Conservation (phyloP, 1,284 basidiomycete species). For the Neonothopanus nambi region DNA sequence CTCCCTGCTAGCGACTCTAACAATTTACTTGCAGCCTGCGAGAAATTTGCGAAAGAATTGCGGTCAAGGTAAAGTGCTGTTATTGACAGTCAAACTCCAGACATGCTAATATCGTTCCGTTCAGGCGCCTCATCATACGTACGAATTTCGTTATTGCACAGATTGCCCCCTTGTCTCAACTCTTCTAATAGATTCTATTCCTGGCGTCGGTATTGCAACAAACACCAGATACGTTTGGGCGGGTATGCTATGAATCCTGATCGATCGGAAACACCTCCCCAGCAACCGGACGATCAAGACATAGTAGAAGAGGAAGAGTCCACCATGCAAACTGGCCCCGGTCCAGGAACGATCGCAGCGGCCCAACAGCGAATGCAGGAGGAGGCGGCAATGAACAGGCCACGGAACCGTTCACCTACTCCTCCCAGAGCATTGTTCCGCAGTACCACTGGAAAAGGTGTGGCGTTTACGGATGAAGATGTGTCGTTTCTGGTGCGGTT, state of each 20-base stretch:
- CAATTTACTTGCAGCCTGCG: slow-evolving; percentile 50
- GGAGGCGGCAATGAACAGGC: slow-evolving; percentile 27
- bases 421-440: slow-evolving; percentile 74
- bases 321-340: slow-evolving; percentile 34
- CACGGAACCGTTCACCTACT: slow-evolving; percentile 67
- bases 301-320: slow-evolving; percentile 39
- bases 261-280: slow-evolving; percentile 42
- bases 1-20: not conserved
- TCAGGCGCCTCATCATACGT: slow-evolving; percentile 83
- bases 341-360: slow-evolving; percentile 45
- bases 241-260: slow-evolving; percentile 75
- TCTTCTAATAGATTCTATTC: slow-evolving; percentile 68
- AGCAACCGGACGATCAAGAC: slow-evolving; percentile 29
- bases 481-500: slow-evolving; percentile 71
- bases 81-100: slow-evolving; percentile 6
- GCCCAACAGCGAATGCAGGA: slow-evolving; percentile 44
- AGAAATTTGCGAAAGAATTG: slow-evolving; percentile 82
- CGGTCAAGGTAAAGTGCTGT: slow-evolving; percentile 60
- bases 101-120: slow-evolving; percentile 16
- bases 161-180: not conserved
- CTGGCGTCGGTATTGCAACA: slow-evolving; percentile 85
- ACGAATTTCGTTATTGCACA: slow-evolving; percentile 25
- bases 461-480: slow-evolving; percentile 81
- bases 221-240: slow-evolving; percentile 80
- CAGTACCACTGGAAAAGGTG: slow-evolving; percentile 83